Percentiles rank a stretch among this genome's conserved stretches.
phyloP scores from a whole-genome alignment of 202 grass and related monocot genomes.

The Brachypodium distachyon region DNA sequence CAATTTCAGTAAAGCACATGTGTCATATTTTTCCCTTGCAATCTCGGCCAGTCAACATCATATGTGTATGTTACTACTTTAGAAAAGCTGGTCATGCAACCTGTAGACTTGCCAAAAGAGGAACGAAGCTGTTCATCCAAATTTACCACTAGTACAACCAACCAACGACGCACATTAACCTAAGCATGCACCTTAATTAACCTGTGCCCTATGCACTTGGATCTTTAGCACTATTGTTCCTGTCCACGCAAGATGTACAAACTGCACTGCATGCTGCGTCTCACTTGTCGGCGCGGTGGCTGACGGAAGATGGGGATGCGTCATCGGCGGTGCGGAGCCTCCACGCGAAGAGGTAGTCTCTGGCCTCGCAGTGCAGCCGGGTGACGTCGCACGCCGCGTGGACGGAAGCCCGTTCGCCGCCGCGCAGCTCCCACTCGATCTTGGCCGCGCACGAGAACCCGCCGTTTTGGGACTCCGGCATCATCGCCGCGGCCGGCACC shows the following conservation, averaged over 20 bases:
- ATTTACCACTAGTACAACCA: neutral
- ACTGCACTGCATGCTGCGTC: neutral
- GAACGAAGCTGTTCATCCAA: conserved; percentile 1
- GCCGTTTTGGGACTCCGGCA: conserved; percentile 15
- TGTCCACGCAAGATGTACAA: neutral
- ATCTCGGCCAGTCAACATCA: conserved; percentile 37
- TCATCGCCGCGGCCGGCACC: neutral
- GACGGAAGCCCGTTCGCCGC: conserved; percentile 45
- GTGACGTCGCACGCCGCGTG: conserved; percentile 54
- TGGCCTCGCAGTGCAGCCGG: conserved; percentile 55
- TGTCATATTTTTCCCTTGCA: neutral
- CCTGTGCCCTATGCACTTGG: conserved; percentile 16
- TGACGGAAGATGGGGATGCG: neutral
- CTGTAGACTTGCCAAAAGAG: conserved; percentile 22
- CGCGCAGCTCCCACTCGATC: conserved; percentile 78
- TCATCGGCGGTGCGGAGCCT: conserved; percentile 56
- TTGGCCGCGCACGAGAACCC: conserved; percentile 59
- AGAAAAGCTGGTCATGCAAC: conserved; percentile 10
- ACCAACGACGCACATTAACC: conserved; percentile 22
- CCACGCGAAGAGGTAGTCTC: conserved; percentile 74
- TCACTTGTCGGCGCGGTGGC: conserved; percentile 24
- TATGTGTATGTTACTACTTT: too few relatives aligned
- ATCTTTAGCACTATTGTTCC: neutral
- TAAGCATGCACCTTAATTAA: conserved; percentile 29
- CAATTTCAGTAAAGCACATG: neutral